Evolutionary conservation across 208 protist genomes (phyloP), one percentile per base, ranked within the genome.

Genomic region (Leishmania guyanensis): DNA sequence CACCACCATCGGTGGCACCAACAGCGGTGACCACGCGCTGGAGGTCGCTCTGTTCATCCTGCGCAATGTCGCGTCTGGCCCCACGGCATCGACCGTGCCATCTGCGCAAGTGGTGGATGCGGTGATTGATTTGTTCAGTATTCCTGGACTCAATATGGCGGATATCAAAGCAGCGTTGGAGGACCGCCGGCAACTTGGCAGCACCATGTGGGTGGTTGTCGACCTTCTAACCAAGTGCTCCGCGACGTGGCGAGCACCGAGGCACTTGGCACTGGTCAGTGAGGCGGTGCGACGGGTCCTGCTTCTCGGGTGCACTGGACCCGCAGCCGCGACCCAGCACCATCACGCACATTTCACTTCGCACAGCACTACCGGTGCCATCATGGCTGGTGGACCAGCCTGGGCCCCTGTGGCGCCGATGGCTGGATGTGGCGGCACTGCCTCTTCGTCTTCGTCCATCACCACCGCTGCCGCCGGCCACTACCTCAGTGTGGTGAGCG

Each of bases 401-500:
- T 43, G 22, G 68, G n/a, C 39, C 26, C 53, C 46, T 36, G 16
- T 70, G 39, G 58, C 76, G 26, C 33, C 77, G 26, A 46, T 12
- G 39, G 8, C 60, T 39, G 17, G 51, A 39, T 39, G 46, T 20
- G 65, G 36, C 33, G 9, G 39, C 62, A 29, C 60, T 22, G 65
- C 81, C 33, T 69, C 29, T 39, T 20, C 46, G 1, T 73, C 68
- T 51, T 54, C 16, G 14, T 36, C 39, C 36, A 2, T 14, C n/a
- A 20, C 50, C 60, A 48, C 33, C 39, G 53, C 75, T 69, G 53
- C 70, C 6, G 26, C 62, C 17, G 46, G 39, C 9, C 89, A 92
- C 70, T 95, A 93, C 77, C 83, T 95, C n/a, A 46, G 74, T 43
- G 71, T 77, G 51, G 88, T 92, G 71, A 82, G 83, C 3, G 90